Evolutionary conservation across 2,329 filamentous ascomycete genomes (phyloP).

Genomic region (Dothistroma pini): DNA sequence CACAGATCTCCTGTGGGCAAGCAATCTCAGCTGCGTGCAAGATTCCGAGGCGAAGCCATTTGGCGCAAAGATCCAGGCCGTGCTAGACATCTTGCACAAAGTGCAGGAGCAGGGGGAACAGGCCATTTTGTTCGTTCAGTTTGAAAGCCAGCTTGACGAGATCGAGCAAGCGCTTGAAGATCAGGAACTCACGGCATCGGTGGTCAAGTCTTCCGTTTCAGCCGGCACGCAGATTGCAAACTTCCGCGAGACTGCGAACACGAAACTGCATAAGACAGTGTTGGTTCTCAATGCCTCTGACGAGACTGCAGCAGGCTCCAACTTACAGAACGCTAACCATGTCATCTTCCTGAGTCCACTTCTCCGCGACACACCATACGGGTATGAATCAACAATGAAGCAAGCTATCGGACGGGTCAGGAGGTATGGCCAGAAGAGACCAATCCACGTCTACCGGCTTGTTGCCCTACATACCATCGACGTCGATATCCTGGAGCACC

Average conservation of each 20-base stretch:
- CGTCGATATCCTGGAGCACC: conserved; percentile 46
- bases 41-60: conserved; percentile 17
- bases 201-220: conserved; percentile 33
- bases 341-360: conserved; percentile 61
- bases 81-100: conserved; percentile 44
- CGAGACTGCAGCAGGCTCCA: conserved; percentile 57
- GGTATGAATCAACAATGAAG: conserved; percentile 56
- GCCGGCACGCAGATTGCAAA: conserved; percentile 21
- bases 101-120: conserved; percentile 45
- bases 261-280: conserved; percentile 41
- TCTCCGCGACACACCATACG: conserved; percentile 47
- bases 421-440: conserved; percentile 56
- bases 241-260: conserved; percentile 21
- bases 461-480: conserved; percentile 70
- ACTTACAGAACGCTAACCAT: conserved; percentile 62
- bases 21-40: conserved; percentile 36
- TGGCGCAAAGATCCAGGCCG: conserved; percentile 48
- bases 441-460: conserved; percentile 64
- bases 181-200: conserved; percentile 34
- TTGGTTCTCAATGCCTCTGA: conserved; percentile 56
- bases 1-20: conserved; percentile 41
- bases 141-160: conserved; percentile 42
- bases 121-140: conserved; percentile 56
- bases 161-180: conserved; percentile 35
- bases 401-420: conserved; percentile 61